Evolutionary conservation across 192 early-diverging fungal genomes (phyloP).

Genomic region (Thamnidium elegans): DNA sequence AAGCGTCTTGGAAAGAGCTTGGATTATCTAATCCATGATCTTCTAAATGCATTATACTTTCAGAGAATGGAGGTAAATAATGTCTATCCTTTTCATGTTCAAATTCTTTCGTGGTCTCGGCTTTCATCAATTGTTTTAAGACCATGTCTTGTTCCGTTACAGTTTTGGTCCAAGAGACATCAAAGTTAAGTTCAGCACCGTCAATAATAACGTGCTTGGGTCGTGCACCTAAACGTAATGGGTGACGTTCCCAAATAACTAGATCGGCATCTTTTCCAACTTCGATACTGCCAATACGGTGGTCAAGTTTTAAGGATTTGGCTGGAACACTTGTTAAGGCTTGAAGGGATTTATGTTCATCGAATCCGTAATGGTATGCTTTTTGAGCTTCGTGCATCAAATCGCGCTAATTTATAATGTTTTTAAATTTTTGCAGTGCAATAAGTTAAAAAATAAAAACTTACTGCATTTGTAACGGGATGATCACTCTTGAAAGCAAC

Average conservation of each 20-base stretch:
- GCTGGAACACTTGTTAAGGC: slow-evolving; percentile 59
- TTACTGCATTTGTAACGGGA: slow-evolving; percentile 56
- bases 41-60: slow-evolving; percentile 32
- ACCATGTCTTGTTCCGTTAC: background rate
- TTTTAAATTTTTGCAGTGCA: background rate
- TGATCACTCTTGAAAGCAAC: slow-evolving; percentile 68
- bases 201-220: slow-evolving; percentile 58
- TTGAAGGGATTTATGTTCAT: slow-evolving; percentile 43
- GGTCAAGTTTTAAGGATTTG: slow-evolving; percentile 45
- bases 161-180: slow-evolving; percentile 28
- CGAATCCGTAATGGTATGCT: slow-evolving; percentile 59
- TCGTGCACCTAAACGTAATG: slow-evolving; percentile 58
- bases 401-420: slow-evolving; percentile 38
- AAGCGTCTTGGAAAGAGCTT: slow-evolving; percentile 20
- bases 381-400: slow-evolving; percentile 61
- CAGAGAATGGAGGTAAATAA: slow-evolving; percentile 28
- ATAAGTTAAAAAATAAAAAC: background rate
- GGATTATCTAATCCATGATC: slow-evolving; percentile 32
- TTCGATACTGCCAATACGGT: slow-evolving; percentile 50
- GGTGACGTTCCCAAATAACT: slow-evolving; percentile 67
- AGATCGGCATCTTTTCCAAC: slow-evolving; percentile 62
- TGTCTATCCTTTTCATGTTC: slow-evolving; percentile 30
- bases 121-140: slow-evolving; percentile 6
- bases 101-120: slow-evolving; percentile 20
- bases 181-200: slow-evolving; percentile 46